Evolutionary conservation across 345 rosid genomes (phyloP), one percentile per base, ranked within the genome.

Genomic region (Zanthoxylum bungeanum): DNA sequence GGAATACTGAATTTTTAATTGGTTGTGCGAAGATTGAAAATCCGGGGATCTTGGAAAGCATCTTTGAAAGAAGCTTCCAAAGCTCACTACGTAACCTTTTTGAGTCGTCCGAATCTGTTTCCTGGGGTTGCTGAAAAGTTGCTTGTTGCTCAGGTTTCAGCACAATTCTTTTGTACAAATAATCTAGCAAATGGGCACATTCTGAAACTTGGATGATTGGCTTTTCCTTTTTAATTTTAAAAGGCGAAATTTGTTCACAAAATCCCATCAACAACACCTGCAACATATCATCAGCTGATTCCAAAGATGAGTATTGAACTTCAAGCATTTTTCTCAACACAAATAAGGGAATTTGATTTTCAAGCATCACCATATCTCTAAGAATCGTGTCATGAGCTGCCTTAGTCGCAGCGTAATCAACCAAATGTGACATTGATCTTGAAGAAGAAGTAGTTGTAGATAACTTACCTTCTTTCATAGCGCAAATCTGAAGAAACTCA

Each of bases 291-390:
- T 53, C 58, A 0, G 58, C 2, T 53, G 11, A 22, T 53, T 53
- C 30, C 30, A 10, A 22, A 25, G 31, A 24, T 53, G 31, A 53
- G 25, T 53, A 25, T 53, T 25, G 59, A 53, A 11, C 19, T 53
- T 53, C 31, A n/a, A 88, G 50, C 46, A 80, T 76, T 69, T 81
- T 84, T 58, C 85, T 77, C 76, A 85, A 44, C 40, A 87, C 84
- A 25, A 87, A 85, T 2, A 88, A 59, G 1, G 96, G 93, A 49
- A 91, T 87, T 75, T 88, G 97, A 72, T 91, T 91, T 80, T 91
- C 93, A 0, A 88, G 75, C 65, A 61, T 61, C 47, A 22, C 14
- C 65, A 22, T 8, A 30, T 56, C 60, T 56, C 60, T 56, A 25
- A 56, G 36, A 56, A 56, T 56, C 30, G 60, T 21, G 17, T 56